phyloP scores from a whole-genome alignment of 2,329 filamentous ascomycete species.

The Claviceps pusilla region DNA sequence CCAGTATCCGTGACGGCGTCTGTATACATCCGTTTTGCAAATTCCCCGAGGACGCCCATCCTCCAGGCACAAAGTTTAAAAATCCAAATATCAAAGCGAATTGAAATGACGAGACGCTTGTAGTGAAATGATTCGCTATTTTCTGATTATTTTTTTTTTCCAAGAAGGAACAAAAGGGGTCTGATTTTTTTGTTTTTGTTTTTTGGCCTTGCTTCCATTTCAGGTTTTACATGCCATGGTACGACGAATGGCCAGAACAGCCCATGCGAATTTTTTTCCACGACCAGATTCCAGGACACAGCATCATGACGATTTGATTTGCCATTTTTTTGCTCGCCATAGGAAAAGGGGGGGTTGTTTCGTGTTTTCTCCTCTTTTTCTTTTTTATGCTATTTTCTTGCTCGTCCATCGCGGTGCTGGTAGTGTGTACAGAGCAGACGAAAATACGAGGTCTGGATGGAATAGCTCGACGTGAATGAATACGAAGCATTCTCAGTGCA shows the following conservation, averaged over 20 bases:
- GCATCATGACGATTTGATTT: neutral
- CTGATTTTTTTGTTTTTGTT: neutral
- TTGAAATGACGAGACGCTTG: slow-evolving; percentile 5
- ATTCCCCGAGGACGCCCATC: slow-evolving; percentile 37
- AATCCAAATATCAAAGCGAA: slow-evolving; percentile 21
- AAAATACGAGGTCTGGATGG: too few relatives aligned
- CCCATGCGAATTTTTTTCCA: neutral
- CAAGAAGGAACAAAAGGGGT: neutral
- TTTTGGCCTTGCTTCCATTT: neutral
- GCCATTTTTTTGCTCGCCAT: neutral
- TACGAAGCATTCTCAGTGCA: too few relatives aligned
- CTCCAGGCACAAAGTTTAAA: slow-evolving; percentile 39
- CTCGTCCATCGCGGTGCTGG: too few relatives aligned
- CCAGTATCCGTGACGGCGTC: slow-evolving; percentile 33
- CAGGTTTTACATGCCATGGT: neutral
- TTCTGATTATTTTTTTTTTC: neutral
- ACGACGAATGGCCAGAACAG: neutral
- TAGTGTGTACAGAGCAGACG: too few relatives aligned
- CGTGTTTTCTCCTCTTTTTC: too few relatives aligned
- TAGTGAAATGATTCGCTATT: neutral
- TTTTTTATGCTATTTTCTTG: too few relatives aligned
- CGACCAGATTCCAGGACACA: neutral
- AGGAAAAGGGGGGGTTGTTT: too few relatives aligned
- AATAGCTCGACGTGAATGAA: too few relatives aligned
- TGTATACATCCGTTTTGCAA: slow-evolving; percentile 42